Evolutionary conservation across 352 stramenopile species (phyloP), one percentile per base, ranked within the genome.

Genomic region (Globisporangium paroecandrum): DNA sequence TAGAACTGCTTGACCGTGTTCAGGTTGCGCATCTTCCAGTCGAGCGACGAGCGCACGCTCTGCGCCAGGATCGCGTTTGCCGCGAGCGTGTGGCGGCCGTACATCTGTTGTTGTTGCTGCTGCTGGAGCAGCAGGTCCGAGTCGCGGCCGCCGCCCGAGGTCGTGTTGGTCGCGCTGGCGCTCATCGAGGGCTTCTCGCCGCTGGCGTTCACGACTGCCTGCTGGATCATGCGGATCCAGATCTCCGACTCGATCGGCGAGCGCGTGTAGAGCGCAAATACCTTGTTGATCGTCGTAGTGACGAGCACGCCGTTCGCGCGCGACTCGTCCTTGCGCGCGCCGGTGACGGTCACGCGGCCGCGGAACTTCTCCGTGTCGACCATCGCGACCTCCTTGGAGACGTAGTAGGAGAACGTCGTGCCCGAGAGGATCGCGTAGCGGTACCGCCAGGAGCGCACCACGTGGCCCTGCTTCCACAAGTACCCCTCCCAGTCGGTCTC

Each of bases 401-500:
- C 75, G 58, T 95, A 95, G 75, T 94, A 95, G 24, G 78, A 88
- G 57, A 95, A 92, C 29, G 75, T 87, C 34, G 77, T 92, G 62
- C 85, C 87, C 38, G 85, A 91, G 27, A 95, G 77, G 46, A 95
- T 80, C 5, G 85, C 85, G 71, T 93, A 95, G 55, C 87, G 87
- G 61, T 92, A 90, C 22, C 87, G 79, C 87, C 87, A 95, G 55
- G 86, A 91, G 68, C 86, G 85, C 60, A 95, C 85, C 62, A 95
- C 87, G 59, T 95, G 85, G 25, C 87, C 86, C 68, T 95, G 87
- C 62, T 95, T 95, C 86, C 86, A 94, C 55, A 94, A 81, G 66
- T 95, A 95, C 5, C 87, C 87, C 68, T 95, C 87, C 87, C 87
- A 95, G 70, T 95, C 87, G 47, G 87, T 95, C 70, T 95, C 87